phyloP scores from a whole-genome alignment of 1,284 basidiomycete genomes.

The Puccinia coronata region DNA sequence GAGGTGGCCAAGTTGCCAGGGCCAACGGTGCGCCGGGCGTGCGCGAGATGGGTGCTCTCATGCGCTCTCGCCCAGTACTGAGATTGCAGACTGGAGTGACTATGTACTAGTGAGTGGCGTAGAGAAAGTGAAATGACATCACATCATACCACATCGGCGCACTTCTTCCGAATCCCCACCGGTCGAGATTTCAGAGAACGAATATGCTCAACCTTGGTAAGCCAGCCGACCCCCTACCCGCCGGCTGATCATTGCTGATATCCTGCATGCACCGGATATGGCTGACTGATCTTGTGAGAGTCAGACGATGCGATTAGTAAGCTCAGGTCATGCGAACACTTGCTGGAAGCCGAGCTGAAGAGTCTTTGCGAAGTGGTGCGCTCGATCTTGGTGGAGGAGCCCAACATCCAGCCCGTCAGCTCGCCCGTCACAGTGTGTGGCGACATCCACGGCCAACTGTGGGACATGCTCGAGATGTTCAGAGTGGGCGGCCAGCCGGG shows the following conservation, averaged over 20 bases:
- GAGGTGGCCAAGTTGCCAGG: too few relatives aligned
- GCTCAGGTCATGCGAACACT: slow-evolving; percentile 78
- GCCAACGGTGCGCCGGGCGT: too few relatives aligned
- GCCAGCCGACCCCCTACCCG: background rate
- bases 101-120: too few relatives aligned
- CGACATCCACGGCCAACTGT: slow-evolving; percentile 94
- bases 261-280: too few relatives aligned
- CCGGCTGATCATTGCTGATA: too few relatives aligned
- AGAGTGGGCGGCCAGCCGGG: slow-evolving; percentile 83
- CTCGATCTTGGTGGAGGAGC: slow-evolving; percentile 84
- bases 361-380: slow-evolving; percentile 81
- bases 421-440: slow-evolving; percentile 90
- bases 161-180: too few relatives aligned
- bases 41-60: too few relatives aligned
- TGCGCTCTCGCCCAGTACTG: too few relatives aligned
- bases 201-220: slow-evolving; percentile 2
- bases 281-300: background rate
- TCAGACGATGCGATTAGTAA: slow-evolving; percentile 60
- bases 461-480: slow-evolving; percentile 88
- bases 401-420: slow-evolving; percentile 89
- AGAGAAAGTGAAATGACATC: too few relatives aligned
- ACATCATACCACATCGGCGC: too few relatives aligned
- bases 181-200: too few relatives aligned
- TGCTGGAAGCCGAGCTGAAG: slow-evolving; percentile 90
- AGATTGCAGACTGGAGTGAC: too few relatives aligned